phyloP scores from a whole-genome alignment of 768 basidiomycete genomes.

The Tricholoma furcatifolium region DNA sequence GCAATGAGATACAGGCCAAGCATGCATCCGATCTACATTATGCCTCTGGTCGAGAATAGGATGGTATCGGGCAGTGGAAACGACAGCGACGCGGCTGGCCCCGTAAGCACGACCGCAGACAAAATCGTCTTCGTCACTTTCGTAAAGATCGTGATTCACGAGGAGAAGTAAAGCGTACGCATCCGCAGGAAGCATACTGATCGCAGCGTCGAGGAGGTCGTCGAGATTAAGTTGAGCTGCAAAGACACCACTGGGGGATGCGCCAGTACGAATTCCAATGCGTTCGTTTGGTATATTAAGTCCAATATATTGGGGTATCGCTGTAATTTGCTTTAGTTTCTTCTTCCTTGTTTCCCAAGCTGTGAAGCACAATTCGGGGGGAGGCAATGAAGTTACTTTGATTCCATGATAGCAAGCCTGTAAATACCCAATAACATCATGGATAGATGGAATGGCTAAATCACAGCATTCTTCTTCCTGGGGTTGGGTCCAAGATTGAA shows the following conservation, averaged over 20 bases:
- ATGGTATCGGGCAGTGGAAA: conserved; percentile 34
- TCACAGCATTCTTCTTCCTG: background rate
- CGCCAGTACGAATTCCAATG: conserved; percentile 31
- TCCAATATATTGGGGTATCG: conserved; percentile 25
- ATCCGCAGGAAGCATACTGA: conserved; percentile 30
- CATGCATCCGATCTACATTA: conserved; percentile 29
- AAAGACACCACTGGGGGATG: conserved; percentile 25
- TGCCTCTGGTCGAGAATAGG: conserved; percentile 29
- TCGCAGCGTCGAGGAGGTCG: conserved; percentile 35
- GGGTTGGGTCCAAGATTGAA: conserved; percentile 24
- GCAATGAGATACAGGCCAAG: conserved; percentile 38
- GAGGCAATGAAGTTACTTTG: conserved; percentile 22
- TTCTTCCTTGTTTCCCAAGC: conserved; percentile 22
- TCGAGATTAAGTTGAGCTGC: conserved; percentile 33
- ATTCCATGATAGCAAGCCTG: conserved; percentile 33
- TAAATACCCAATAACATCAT: conserved; percentile 29
- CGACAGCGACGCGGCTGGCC: conserved; percentile 36
- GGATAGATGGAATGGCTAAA: conserved; percentile 15
- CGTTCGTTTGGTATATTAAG: conserved; percentile 29
- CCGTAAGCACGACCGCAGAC: conserved; percentile 40
- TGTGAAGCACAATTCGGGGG: conserved; percentile 21
- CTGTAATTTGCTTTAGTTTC: conserved; percentile 13
- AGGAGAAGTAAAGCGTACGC: conserved; percentile 34
- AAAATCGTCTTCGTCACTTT: conserved; percentile 34
- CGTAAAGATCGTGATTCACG: conserved; percentile 34